phyloP scores from a whole-genome alignment of 129 eudicot genomes.

The Arctium lappa region DNA sequence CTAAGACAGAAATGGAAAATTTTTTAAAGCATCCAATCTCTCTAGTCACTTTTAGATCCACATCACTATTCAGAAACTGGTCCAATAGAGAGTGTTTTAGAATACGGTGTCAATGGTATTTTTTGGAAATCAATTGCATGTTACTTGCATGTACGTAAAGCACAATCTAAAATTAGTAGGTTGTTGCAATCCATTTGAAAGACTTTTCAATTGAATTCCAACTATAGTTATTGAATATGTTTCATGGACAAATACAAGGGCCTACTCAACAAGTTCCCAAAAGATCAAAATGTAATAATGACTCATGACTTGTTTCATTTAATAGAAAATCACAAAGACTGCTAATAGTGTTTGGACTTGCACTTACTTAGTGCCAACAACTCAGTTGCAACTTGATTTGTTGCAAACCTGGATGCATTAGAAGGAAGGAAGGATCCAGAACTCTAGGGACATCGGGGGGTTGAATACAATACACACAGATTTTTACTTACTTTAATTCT shows the following conservation, averaged over 20 bases:
- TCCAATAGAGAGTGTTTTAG: not conserved
- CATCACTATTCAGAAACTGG: not conserved
- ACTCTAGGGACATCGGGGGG: too few species aligned
- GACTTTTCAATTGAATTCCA: constrained; percentile 64
- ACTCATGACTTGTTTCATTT: too few species aligned
- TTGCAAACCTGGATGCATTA: not conserved
- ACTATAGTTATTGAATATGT: constrained; percentile 63
- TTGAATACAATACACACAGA: too few species aligned
- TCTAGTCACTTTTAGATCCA: not conserved
- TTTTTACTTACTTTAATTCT: too few species aligned
- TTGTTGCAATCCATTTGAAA: constrained; percentile 51
- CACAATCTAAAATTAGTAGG: constrained; percentile 23
- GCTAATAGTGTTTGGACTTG: too few species aligned
- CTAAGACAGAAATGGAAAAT: too few species aligned
- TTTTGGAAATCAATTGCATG: not conserved
- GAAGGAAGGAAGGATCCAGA: too few species aligned
- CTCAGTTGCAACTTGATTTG: constrained; percentile 30
- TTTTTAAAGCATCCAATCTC: too few species aligned
- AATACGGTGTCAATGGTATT: not conserved
- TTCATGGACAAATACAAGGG: too few species aligned
- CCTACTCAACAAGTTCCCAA: too few species aligned
- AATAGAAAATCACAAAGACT: too few species aligned
- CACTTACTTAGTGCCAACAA: constrained; percentile 48
- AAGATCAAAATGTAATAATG: too few species aligned
- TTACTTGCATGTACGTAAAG: not conserved